These are phyloP conservation scores for Naganishia antarctica DNA, from an alignment of 768 basidiomycete genomes.

Conservation along the genomic window DNA sequence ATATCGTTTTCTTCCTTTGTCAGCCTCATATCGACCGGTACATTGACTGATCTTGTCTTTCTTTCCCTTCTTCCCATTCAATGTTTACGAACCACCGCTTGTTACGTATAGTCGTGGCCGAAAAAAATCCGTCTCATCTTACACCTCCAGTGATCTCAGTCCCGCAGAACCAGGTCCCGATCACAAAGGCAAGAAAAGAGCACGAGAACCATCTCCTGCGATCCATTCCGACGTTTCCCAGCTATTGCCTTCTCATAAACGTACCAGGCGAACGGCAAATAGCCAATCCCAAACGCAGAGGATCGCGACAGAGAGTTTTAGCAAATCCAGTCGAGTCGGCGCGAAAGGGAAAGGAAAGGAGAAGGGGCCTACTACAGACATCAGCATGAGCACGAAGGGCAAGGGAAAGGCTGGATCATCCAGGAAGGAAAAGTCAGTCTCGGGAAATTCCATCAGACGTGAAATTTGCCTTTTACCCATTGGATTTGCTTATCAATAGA, in stretches of 20 bases:
- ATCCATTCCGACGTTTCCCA: slow-evolving; percentile 53
- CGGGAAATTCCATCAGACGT: slow-evolving; percentile 1
- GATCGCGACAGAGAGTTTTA: background rate
- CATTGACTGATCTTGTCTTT: background rate
- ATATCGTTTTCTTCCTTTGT: too few relatives aligned
- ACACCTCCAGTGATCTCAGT: slow-evolving; percentile 3
- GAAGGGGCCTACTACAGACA: slow-evolving; percentile 54
- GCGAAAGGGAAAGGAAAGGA: slow-evolving; percentile 58
- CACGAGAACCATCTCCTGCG: slow-evolving; percentile 63
- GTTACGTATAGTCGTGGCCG: background rate
- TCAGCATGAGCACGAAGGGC: slow-evolving; percentile 75
- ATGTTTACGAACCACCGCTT: too few relatives aligned
- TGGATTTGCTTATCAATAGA: slow-evolving; percentile 41
- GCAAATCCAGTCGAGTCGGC: slow-evolving; percentile 50
- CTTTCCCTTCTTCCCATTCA: slow-evolving; percentile 7
- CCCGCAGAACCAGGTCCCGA: slow-evolving; percentile 48
- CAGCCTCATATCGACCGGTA: too few relatives aligned
- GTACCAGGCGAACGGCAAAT: slow-evolving; percentile 2
- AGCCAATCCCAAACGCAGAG: background rate
- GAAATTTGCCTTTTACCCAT: background rate
- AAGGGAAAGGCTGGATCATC: slow-evolving; percentile 29
- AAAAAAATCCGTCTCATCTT: background rate
- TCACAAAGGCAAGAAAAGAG: slow-evolving; percentile 87
- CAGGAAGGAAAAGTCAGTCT: slow-evolving; percentile 25
- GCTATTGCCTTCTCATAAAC: slow-evolving; percentile 8